These are phyloP conservation scores for Agrostemma githago DNA, from an alignment of 148 eudicot genomes.

Conservation along the genomic window DNA sequence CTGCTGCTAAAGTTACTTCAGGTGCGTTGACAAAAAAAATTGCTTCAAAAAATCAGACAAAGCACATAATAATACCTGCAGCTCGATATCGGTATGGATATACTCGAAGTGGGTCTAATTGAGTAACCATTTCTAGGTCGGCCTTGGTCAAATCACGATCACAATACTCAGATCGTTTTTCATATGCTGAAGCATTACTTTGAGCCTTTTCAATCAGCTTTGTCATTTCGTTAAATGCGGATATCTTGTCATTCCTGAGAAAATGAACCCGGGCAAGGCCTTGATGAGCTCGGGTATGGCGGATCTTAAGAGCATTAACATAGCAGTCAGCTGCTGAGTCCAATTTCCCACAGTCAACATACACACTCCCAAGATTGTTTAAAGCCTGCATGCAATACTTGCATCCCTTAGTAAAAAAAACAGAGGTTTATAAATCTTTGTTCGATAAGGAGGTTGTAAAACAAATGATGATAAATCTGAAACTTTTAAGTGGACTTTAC, in stretches of 20 bases:
- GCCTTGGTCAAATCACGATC: slow-evolving; percentile 84
- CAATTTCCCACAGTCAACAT: slow-evolving; percentile 74
- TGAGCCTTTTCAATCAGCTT: slow-evolving; percentile 80
- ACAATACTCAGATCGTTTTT: slow-evolving; percentile 96
- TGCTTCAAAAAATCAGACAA: not conserved
- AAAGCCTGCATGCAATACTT: slow-evolving; percentile 63
- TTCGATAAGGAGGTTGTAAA: not conserved
- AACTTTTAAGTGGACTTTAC: not conserved
- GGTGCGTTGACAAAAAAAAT: not conserved
- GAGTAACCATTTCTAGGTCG: slow-evolving; percentile 85
- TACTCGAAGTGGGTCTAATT: slow-evolving; percentile 83
- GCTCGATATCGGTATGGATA: slow-evolving; percentile 97
- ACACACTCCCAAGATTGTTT: slow-evolving; percentile 94
- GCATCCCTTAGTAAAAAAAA: slow-evolving; percentile 12
- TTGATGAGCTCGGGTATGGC: slow-evolving; percentile 96
- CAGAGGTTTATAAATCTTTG: not conserved
- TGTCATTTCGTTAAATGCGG: slow-evolving; percentile 94
- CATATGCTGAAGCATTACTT: slow-evolving; percentile 93
- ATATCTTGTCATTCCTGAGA: slow-evolving; percentile 58
- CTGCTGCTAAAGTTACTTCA: not conserved
- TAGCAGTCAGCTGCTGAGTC: slow-evolving; percentile 93
- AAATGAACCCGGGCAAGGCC: slow-evolving; percentile 94
- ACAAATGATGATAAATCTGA: not conserved
- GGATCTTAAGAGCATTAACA: slow-evolving; percentile 80
- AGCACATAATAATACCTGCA: slow-evolving; percentile 53